Evolutionary conservation across 164 flowering plant species (phyloP).

Genomic region (Taxillus chinensis): DNA sequence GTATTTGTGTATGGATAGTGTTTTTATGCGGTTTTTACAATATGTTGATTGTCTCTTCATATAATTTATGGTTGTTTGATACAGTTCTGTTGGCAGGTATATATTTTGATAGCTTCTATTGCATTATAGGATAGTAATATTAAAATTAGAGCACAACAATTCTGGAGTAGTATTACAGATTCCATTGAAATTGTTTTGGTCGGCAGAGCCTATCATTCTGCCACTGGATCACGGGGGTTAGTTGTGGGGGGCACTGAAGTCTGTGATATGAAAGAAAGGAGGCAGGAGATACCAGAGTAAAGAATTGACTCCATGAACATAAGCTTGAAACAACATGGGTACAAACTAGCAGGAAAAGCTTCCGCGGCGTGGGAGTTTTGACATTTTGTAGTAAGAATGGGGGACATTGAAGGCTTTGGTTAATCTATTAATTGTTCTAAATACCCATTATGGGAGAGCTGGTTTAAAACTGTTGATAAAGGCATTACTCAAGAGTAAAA

Average conservation of each 20-base stretch:
- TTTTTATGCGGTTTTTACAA: too few relatives aligned
- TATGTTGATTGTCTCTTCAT: too few relatives aligned
- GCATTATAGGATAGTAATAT: conserved; percentile 52
- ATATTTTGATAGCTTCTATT: conserved; percentile 48
- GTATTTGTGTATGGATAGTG: too few relatives aligned
- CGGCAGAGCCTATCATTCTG: conserved; percentile 14
- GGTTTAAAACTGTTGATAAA: too few relatives aligned
- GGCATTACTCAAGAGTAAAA: too few relatives aligned
- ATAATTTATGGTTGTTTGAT: neutral
- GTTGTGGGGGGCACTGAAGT: conserved; percentile 20
- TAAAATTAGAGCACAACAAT: conserved; percentile 80
- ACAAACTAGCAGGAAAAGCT: conserved; percentile 74
- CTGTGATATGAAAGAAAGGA: conserved; percentile 21
- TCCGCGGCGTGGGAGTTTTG: conserved; percentile 25
- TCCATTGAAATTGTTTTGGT: conserved; percentile 57
- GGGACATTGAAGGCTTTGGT: too few relatives aligned
- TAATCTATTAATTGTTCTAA: too few relatives aligned
- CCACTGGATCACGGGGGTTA: conserved; percentile 14
- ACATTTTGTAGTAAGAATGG: too few relatives aligned
- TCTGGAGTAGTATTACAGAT: conserved; percentile 81
- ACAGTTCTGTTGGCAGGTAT: conserved; percentile 46
- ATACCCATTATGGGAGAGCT: too few relatives aligned
- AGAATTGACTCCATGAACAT: conserved; percentile 79
- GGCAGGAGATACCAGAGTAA: conserved; percentile 45
- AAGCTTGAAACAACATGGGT: conserved; percentile 90